These are phyloP conservation scores for Leishmania gerbilli DNA, from an alignment of 208 protist species.

Conservation along the genomic window DNA sequence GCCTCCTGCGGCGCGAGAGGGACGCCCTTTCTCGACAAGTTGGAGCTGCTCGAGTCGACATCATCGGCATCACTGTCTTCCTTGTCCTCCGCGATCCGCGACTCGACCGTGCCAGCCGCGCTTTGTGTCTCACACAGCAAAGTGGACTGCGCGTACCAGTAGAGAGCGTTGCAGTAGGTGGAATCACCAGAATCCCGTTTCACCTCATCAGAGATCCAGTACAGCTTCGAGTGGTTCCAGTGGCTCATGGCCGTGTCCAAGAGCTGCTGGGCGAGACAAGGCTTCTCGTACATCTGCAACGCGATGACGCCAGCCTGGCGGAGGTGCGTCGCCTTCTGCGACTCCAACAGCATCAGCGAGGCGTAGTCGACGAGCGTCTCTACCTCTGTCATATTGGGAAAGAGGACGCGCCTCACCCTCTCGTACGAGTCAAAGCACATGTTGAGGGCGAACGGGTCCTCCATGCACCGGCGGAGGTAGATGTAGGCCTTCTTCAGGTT, in stretches of 20 bases:
- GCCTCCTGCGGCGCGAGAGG: constrained; percentile 19
- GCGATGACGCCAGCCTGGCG: constrained; percentile 31
- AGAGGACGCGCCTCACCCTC: constrained; percentile 24
- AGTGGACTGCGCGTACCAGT: constrained; percentile 24
- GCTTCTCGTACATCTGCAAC: constrained; percentile 7
- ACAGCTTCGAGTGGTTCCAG: constrained; percentile 30
- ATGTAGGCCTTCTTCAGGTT: constrained; percentile 33
- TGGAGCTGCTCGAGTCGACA: neutral
- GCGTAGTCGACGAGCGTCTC: constrained; percentile 45
- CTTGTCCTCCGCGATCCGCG: neutral
- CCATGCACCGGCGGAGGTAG: constrained; percentile 41
- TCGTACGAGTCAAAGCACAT: constrained; percentile 32
- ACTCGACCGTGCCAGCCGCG: neutral
- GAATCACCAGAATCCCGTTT: neutral
- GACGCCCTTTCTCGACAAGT: neutral
- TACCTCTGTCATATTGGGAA: constrained; percentile 42
- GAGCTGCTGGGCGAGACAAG: constrained; percentile 13
- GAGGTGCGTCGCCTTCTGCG: constrained; percentile 36
- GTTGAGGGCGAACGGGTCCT: constrained; percentile 29
- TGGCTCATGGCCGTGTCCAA: constrained; percentile 18
- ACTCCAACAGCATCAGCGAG: constrained; percentile 6
- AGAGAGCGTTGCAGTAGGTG: constrained; percentile 36
- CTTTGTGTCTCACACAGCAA: constrained; percentile 11
- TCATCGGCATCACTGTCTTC: neutral
- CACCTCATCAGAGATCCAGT: constrained; percentile 30